Conservation (phyloP, 345 rosid species). For the Arabis alpina region DNA sequence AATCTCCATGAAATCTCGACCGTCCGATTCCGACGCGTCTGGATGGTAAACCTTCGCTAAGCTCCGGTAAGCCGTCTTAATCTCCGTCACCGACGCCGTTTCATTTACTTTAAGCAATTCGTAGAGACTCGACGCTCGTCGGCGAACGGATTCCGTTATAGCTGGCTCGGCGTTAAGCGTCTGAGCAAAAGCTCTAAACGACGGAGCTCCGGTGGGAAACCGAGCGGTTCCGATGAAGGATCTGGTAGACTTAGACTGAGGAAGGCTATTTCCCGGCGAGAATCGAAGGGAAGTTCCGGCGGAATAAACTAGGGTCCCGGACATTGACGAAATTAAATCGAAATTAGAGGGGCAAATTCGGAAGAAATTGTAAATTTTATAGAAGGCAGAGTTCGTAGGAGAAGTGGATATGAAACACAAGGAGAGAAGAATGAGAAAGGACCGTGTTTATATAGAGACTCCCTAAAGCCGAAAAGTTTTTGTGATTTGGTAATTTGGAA, state of each 20-base stretch:
- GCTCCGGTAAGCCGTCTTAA: constrained; percentile 69
- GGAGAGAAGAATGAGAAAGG: constrained; percentile 15
- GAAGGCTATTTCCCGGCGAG: constrained; percentile 19
- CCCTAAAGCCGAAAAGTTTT: not conserved
- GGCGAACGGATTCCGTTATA: constrained; percentile 35
- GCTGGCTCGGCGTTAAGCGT: constrained; percentile 42
- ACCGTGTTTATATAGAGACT: constrained; percentile 15
- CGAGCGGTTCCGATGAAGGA: constrained; percentile 26
- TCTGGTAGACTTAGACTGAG: constrained; percentile 23
- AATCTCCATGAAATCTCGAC: constrained; percentile 67
- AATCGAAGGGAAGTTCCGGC: constrained; percentile 15
- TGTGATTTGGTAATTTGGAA: constrained; percentile 14
- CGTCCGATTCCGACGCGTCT: constrained; percentile 58
- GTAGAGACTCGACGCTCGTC: constrained; percentile 51
- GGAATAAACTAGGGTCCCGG: constrained; percentile 35
- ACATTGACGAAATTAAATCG: constrained; percentile 23
- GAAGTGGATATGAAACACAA: constrained; percentile 31
- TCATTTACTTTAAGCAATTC: constrained; percentile 58
- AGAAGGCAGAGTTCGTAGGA: constrained; percentile 22
- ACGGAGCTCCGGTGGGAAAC: constrained; percentile 41
- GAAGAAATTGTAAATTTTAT: constrained; percentile 12
- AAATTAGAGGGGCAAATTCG: constrained; percentile 19
- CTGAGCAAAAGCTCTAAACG: constrained; percentile 30
- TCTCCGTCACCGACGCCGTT: constrained; percentile 64
- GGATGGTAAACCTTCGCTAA: constrained; percentile 72